These are phyloP conservation scores for Ailanthus altissimus DNA, from an alignment of 345 rosid species.

Conservation along the genomic window DNA sequence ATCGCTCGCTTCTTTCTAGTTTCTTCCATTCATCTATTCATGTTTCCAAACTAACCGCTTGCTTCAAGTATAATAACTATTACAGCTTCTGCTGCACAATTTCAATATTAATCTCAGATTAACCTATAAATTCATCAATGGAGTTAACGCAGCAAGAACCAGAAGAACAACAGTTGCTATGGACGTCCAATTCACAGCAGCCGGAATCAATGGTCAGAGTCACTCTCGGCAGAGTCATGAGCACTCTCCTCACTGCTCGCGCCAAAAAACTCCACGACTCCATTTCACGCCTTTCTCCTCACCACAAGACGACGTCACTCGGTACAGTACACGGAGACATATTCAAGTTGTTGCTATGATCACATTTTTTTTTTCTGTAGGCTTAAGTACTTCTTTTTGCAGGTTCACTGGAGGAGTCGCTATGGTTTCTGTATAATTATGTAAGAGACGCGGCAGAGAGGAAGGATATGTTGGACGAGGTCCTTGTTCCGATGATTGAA, in stretches of 20 bases:
- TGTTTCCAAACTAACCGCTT: neutral
- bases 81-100: neutral
- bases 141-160: slow-evolving; percentile 25
- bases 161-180: slow-evolving; percentile 42
- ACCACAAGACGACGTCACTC: slow-evolving; percentile 41
- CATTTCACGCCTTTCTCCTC: slow-evolving; percentile 47
- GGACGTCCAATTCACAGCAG: slow-evolving; percentile 41
- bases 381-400: no score
- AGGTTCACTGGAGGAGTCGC: slow-evolving; percentile 74
- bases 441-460: slow-evolving; percentile 57
- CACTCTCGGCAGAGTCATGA: slow-evolving; percentile 63
- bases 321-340: slow-evolving; percentile 35
- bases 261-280: slow-evolving; percentile 65
- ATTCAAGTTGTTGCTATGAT: neutral
- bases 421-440: slow-evolving; percentile 58
- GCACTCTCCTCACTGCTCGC: slow-evolving; percentile 60
- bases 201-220: slow-evolving; percentile 59
- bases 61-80: neutral
- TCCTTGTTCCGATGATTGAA: slow-evolving; percentile 73
- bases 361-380: no score
- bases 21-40: neutral
- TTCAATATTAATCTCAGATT: neutral
- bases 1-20: neutral
- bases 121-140: slow-evolving; percentile 12
- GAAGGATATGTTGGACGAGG: slow-evolving; percentile 48